Conservation (phyloP, 2,329 filamentous ascomycete species). For the Monosporascus sp. region DNA sequence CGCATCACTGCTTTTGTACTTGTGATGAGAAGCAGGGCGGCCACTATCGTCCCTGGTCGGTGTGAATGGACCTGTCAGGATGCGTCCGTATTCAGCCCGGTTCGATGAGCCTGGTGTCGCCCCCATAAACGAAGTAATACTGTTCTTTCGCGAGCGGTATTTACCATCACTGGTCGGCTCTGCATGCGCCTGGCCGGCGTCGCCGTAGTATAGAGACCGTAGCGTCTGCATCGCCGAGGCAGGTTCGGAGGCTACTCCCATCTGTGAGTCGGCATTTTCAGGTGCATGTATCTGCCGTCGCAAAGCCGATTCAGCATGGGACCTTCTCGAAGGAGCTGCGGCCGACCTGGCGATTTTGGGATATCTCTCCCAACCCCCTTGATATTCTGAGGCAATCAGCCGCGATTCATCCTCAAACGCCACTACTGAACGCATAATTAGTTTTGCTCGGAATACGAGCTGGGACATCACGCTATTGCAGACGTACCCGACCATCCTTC, state of each 20-base stretch:
- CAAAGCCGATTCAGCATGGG: constrained; percentile 20
- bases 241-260: constrained; percentile 15
- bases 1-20: constrained; percentile 30
- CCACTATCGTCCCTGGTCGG: constrained; percentile 19
- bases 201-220: constrained; percentile 21
- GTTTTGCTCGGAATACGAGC: background rate
- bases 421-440: constrained; percentile 51
- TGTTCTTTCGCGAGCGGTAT: constrained; percentile 22
- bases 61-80: constrained; percentile 17
- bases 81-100: constrained; percentile 18
- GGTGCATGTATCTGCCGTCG: constrained; percentile 16
- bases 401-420: constrained; percentile 85
- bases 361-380: constrained; percentile 72
- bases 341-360: constrained; percentile 43
- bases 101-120: constrained; percentile 19
- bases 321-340: constrained; percentile 22
- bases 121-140: constrained; percentile 18
- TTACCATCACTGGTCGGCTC: constrained; percentile 18
- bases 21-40: constrained; percentile 17
- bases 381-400: constrained; percentile 84
- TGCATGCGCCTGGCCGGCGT: constrained; percentile 16
- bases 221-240: constrained; percentile 18
- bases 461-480: background rate
- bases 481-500: constrained; percentile 59
- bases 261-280: constrained; percentile 15